Base-by-base conservation (phyloP, 345 rosid species). In the Firmiana major region DNA sequence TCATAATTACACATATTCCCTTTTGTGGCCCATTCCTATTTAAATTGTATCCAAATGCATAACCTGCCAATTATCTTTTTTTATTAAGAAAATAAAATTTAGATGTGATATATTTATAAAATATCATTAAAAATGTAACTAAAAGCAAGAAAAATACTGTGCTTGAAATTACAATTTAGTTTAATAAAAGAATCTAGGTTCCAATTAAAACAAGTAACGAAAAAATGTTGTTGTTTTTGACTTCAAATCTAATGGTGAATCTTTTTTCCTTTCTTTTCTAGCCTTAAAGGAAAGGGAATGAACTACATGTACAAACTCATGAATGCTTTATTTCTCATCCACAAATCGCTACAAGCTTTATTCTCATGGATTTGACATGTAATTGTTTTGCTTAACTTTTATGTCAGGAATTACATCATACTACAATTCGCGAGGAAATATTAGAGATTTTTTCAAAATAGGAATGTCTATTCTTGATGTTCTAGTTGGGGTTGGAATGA, bases 401-500 rank as follows among this genome's bases (percentile, higher is more conserved):
- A 19, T 87, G 78, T 71, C 89, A 96, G 99, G 97, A 74, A 83
- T 96, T 76, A 88, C 98, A 62, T 96, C 98, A 22, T 89, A 82
- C 71, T 96, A 88, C 79, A 90, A 96, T 85, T 78, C 97, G 3
- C 87, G 82, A 26, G 99, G 97, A 82, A 81, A 79, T 71, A 83
- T 90, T 46, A 88, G 91, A 82, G 94, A 93, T 74, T 96, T 93
- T 85, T 83, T 85, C 64, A 83, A 87, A 72, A 89, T 91, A 63
- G 87, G 89, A 83, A 90, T 70, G 65, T 83, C 90, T 28, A 86
- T 96, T 78, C 84, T 90, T 73, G 85, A 84, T 77, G 90, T 92
- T 85, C 88, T 96, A 76, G 68, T 91, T 83, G 87, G 88, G 79
- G 84, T 83, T 78, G 99, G 99, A 82, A 92, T 96, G 99, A 81